Conservation (phyloP, 2,329 filamentous ascomycete genomes). For the Aspergillus calidoustus region DNA sequence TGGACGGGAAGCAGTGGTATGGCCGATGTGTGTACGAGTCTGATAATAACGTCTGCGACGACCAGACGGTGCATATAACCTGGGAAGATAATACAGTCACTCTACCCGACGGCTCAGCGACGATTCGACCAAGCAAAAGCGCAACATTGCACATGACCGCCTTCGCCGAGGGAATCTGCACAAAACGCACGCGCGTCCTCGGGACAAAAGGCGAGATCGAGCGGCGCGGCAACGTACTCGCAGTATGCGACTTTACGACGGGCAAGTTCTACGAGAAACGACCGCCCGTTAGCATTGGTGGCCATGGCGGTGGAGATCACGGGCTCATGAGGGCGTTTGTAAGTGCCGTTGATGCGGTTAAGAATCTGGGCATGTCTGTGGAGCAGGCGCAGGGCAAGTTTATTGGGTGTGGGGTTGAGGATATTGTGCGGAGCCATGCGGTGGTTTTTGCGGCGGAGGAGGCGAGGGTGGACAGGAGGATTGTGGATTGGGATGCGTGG, state of each 20-base stretch:
- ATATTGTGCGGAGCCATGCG: conserved; percentile 86
- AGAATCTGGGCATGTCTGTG: conserved; percentile 69
- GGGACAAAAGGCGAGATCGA: conserved; percentile 84
- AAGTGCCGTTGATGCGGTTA: conserved; percentile 77
- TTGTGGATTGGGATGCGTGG: conserved; percentile 78
- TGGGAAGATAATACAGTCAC: conserved; percentile 59
- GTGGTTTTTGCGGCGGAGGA: conserved; percentile 95
- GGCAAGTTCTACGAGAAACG: conserved; percentile 41
- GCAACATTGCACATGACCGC: conserved; percentile 94
- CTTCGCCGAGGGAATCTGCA: conserved; percentile 83
- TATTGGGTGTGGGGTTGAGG: conserved; percentile 83
- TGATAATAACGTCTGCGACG: conserved; percentile 92
- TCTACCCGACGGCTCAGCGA: conserved; percentile 1
- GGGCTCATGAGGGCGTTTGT: conserved; percentile 84
- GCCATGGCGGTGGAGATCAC: conserved; percentile 78
- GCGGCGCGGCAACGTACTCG: conserved; percentile 80
- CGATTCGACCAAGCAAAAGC: conserved; percentile 71
- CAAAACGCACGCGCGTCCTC: conserved; percentile 83
- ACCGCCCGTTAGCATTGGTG: conserved; percentile 63
- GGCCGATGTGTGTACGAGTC: conserved; percentile 94
- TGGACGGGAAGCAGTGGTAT: conserved; percentile 68
- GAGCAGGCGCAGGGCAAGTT: conserved; percentile 73
- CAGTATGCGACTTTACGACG: conserved; percentile 72
- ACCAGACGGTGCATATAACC: conserved; percentile 84
- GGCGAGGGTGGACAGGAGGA: conserved; percentile 69